phyloP scores from a whole-genome alignment of 192 early-diverging fungal genomes.

The Umbelopsis ramanniana region DNA sequence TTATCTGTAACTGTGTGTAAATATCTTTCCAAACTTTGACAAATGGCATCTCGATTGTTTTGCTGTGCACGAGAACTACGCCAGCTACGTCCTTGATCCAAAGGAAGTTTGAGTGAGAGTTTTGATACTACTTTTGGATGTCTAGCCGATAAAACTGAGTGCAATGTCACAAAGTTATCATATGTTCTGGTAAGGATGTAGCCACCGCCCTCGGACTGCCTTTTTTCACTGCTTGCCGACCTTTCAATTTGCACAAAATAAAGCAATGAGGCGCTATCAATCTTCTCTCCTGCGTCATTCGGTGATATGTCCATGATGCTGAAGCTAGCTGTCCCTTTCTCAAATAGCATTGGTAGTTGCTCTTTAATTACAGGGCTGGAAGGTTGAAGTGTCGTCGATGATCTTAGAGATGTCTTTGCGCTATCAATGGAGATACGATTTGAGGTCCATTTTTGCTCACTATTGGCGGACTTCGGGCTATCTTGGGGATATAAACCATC shows the following conservation, averaged over 20 bases:
- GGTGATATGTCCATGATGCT: slow-evolving; percentile 35
- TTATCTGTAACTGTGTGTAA: slow-evolving; percentile 32
- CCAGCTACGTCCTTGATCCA: slow-evolving; percentile 32
- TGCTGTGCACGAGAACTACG: slow-evolving; percentile 8
- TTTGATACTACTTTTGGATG: slow-evolving; percentile 26
- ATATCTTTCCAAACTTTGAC: slow-evolving; percentile 34
- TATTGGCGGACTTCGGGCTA: neutral
- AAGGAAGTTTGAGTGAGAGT: slow-evolving; percentile 28
- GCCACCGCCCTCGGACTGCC: slow-evolving; percentile 40
- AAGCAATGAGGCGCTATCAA: slow-evolving; percentile 20
- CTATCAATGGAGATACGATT: neutral
- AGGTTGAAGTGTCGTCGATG: slow-evolving; percentile 4
- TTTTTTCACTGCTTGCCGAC: slow-evolving; percentile 9
- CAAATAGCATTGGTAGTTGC: slow-evolving; percentile 7
- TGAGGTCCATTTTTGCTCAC: neutral
- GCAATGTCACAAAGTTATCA: slow-evolving; percentile 38
- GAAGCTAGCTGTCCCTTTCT: slow-evolving; percentile 29
- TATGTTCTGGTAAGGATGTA: slow-evolving; percentile 43
- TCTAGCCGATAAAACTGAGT: slow-evolving; percentile 25
- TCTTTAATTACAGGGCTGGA: neutral
- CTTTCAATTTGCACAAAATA: slow-evolving; percentile 45
- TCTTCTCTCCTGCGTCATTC: neutral
- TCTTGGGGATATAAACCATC: neutral
- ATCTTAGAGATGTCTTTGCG: neutral
- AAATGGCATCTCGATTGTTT: slow-evolving; percentile 1